These are phyloP conservation scores for Diplotaxis tenuifolia DNA, from an alignment of 345 rosid species.

Conservation along the genomic window DNA sequence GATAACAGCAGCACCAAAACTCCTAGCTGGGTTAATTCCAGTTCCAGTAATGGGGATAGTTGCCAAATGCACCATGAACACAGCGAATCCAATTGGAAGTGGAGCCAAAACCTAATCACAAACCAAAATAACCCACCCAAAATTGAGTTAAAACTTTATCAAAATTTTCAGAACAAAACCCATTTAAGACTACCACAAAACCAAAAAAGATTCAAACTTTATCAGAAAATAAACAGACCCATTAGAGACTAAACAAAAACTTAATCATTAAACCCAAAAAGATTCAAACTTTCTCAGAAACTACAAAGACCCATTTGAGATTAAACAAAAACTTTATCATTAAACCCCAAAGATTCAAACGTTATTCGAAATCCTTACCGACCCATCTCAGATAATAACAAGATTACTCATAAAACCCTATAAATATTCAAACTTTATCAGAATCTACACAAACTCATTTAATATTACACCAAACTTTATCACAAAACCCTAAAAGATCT, in stretches of 20 bases:
- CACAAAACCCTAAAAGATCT: neutral
- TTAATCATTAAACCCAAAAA: too few species aligned
- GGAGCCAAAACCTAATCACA: conserved; percentile 59
- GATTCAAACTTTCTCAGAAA: too few species aligned
- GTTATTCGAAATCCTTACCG: neutral
- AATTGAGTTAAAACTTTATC: neutral
- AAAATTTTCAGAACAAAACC: neutral
- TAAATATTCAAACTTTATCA: neutral
- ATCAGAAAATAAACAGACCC: too few species aligned
- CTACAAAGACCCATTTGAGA: too few species aligned
- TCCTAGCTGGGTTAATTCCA: conserved; percentile 77
- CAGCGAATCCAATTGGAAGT: conserved; percentile 76
- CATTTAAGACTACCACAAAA: neutral
- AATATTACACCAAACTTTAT: neutral
- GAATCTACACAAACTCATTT: neutral
- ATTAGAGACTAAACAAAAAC: too few species aligned
- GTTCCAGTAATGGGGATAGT: conserved; percentile 81
- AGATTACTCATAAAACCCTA: neutral
- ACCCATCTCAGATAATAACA: neutral
- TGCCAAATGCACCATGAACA: conserved; percentile 81
- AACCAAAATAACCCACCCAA: too few species aligned
- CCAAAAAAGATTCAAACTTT: too few species aligned
- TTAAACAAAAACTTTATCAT: neutral
- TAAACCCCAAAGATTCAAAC: neutral
- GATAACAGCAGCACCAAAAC: conserved; percentile 81